Base-by-base conservation (phyloP, 1,139 yeast genomes). In the Sugiyamaella neomexicana region DNA sequence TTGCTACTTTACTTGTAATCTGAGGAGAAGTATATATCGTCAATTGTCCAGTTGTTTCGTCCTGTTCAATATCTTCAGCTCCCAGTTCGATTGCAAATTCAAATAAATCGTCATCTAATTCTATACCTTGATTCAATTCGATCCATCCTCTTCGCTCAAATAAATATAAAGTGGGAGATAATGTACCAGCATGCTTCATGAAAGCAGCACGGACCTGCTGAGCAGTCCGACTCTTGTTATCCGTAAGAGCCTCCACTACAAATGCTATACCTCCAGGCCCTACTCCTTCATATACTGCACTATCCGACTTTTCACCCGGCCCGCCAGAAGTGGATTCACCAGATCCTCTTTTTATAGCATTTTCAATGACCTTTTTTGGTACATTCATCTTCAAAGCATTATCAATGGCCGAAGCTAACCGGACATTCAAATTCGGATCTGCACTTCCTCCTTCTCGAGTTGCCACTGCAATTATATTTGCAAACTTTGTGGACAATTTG, bases 221-320 rank as follows among this genome's bases (percentile, higher is more conserved):
- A 29, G 90, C 80, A 0, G 97, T 85, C 53, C 98, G 75, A 55
- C 87, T 84, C 69, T 87, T 89, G 70, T 89, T 93, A 69, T 91
- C 97, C 0, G 98, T 91, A 52, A 83, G 75, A 0, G 96, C 91
- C 65, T 89, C 96, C 7, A 90, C 81, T 4, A 93, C 80, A 52
- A 90, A 76, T 0, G 96, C 89, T 2, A 88, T 89, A 0, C 96
- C 97, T 1, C 91, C 95, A 0, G 97, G 97, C 0, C 95, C 97
- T 71, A 90, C 76, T 23, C 93, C 96, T 68, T 93, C 99, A 70
- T 91, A 93, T n/a, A 80, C 60, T 32, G 80, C 82, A 13, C 77
- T 70, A 20, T 59, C 65, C 13, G 73, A 70, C 29, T 66, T 67
- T 41, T 71, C 72, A 67, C 80, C 72, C 59, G 68, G 60, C 54